Base-by-base conservation (phyloP, 2,329 filamentous ascomycete species). In the Cordyceps cateniannulata region DNA sequence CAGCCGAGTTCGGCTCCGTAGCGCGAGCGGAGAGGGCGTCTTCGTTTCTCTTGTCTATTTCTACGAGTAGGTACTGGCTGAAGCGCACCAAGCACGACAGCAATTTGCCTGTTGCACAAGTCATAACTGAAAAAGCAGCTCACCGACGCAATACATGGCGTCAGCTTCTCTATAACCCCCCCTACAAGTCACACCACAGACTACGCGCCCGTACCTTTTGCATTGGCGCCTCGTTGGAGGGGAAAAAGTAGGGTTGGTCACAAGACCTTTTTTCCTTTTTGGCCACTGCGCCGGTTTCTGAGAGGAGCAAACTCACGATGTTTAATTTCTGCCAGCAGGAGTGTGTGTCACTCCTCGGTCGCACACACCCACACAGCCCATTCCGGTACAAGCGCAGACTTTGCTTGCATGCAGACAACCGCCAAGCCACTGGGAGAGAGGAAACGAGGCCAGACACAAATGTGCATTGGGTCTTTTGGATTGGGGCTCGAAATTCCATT, bases 1-100 rank as follows among this genome's bases (percentile, higher is more conserved):
- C 42, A 56, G 54, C 54, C 54, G 54, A 57, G 42, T 57, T 57
- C 44, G 54, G 42, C 44, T 48, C 54, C 54, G 54, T 32, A 20
- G 25, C 18, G n/a, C n/a, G 42, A 18, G 24, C 24, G 16, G 14
- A 6, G 20, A 27, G 22, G 24, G 47, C 47, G 25, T 27, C 16
- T 49, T 7, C 7, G 16, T 49, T n/a, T 25, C 8, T 27, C 12
- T 27, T 48, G 10, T 49, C 24, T 42, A 42, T 8, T n/a, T 20
- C 22, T 35, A 12, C 1, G 32, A 35, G 8, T 8, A 29, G 8
- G 5, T 29, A 29, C 27, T 4, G 27, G 27, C 27, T 29, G 8
- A 8, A 29, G 2, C n/a, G 24, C 32, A n/a, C n/a, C n/a, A n/a
- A n/a, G n/a, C 50, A 52, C 32, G 27, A 38, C 32, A 20, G 25